Evolutionary conservation across 805 yeast genomes (phyloP).

Genomic region (Saccharomycopsis amapae): DNA sequence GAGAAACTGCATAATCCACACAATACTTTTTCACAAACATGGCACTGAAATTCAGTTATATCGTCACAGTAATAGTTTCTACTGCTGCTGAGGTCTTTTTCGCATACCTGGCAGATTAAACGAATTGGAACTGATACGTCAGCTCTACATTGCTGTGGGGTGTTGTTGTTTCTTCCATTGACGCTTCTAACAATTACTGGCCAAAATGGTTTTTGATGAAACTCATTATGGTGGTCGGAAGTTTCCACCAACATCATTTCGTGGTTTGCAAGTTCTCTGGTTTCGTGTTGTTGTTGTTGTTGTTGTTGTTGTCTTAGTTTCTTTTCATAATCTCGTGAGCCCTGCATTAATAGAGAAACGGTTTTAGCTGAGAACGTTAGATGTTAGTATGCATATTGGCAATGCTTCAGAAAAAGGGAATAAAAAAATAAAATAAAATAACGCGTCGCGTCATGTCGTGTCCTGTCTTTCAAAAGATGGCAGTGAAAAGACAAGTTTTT

Average conservation of each 20-base stretch:
- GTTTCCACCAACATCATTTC: conserved; percentile 1
- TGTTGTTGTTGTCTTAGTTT: not conserved
- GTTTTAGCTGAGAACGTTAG: conserved; percentile 14
- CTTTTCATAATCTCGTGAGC: conserved; percentile 10
- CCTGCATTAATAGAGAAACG: conserved; percentile 12
- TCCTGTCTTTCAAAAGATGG: no score
- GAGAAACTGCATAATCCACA: conserved; percentile 15
- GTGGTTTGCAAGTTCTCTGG: not conserved
- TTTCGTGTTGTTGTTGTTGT: not conserved
- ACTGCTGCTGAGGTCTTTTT: conserved; percentile 1
- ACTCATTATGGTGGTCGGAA: not conserved
- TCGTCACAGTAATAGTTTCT: not conserved
- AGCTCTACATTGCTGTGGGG: no score
- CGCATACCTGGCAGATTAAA: no score
- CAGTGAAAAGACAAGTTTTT: not conserved
- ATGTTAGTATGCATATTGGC: no score
- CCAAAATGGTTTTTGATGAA: conserved; percentile 15
- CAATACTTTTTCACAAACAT: conserved; percentile 8
- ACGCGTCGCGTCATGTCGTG: no score
- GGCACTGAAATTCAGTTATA: conserved; percentile 5
- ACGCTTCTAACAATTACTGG: conserved; percentile 2
- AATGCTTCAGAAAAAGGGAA: no score
- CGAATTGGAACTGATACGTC: no score
- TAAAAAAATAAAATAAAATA: no score
- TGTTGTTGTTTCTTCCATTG: not conserved